Percentiles rank a stretch among this genome's conserved stretches.
Evolutionary conservation across 2,329 filamentous ascomycete genomes (phyloP).

Genomic region (Calonectria montana): DNA sequence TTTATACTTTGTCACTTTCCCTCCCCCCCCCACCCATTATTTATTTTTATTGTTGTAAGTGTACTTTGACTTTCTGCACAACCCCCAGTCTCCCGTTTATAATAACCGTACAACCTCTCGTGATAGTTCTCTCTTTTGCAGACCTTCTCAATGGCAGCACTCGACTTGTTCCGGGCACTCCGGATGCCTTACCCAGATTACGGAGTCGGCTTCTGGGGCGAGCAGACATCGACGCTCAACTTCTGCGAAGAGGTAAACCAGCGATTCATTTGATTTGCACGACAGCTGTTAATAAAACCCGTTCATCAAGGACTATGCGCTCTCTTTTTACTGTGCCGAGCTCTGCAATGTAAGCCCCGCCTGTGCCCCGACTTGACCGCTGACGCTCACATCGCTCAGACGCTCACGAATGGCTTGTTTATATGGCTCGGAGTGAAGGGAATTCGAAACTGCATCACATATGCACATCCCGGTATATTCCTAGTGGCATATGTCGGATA

Average conservation of each 20-base stretch:
- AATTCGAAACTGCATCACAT: conserved; percentile 75
- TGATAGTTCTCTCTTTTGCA: not conserved
- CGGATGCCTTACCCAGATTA: conserved; percentile 59
- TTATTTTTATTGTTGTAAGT: not conserved
- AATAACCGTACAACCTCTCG: conserved; percentile 3
- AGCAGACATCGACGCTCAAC: conserved; percentile 78
- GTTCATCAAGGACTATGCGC: conserved; percentile 67
- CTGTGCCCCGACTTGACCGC: not conserved
- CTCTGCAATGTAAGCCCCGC: conserved; percentile 69
- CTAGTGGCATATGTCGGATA: conserved; percentile 70
- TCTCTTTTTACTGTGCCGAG: conserved; percentile 80
- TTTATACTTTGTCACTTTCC: conserved; percentile 10
- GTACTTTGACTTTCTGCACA: not conserved
- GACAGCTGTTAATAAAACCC: not conserved
- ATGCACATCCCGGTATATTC: conserved; percentile 83
- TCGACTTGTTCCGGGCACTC: conserved; percentile 28
- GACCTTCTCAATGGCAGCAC: conserved; percentile 22
- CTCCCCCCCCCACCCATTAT: conserved; percentile 1
- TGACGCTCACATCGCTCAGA: conserved; percentile 54
- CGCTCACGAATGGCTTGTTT: conserved; percentile 85
- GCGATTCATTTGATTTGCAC: not conserved
- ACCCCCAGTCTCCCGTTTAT: not conserved
- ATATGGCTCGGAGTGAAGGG: conserved; percentile 82
- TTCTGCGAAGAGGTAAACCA: conserved; percentile 81
- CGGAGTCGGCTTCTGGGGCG: conserved; percentile 70